phyloP scores from a whole-genome alignment of 768 basidiomycete species.

The Suillus brevipes region DNA sequence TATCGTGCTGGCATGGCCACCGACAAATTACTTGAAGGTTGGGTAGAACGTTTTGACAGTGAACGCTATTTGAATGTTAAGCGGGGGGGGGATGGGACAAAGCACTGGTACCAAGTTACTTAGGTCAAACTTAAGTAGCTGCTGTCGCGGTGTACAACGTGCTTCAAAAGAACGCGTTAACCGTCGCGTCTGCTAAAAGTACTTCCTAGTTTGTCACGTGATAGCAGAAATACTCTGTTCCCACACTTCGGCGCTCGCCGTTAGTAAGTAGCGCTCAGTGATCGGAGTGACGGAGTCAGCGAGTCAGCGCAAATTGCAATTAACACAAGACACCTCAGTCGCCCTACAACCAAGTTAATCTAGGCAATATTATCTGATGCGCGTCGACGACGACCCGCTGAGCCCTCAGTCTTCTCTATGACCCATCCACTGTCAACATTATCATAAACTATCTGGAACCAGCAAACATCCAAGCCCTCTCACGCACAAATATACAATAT shows the following conservation, averaged over 20 bases:
- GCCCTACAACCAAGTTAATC: too few species aligned
- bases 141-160: neutral
- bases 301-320: too few species aligned
- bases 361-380: neutral
- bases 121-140: neutral
- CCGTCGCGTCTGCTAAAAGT: too few species aligned
- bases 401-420: neutral
- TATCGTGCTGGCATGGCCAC: conserved; percentile 18
- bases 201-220: neutral
- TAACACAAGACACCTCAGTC: too few species aligned
- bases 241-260: too few species aligned
- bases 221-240: neutral
- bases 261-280: too few species aligned
- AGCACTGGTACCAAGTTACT: neutral
- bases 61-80: neutral
- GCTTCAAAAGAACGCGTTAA: too few species aligned
- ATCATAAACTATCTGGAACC: neutral
- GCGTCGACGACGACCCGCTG: neutral
- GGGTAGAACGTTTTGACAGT: neutral
- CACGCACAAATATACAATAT: neutral
- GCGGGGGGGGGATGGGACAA: neutral
- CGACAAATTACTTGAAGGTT: neutral
- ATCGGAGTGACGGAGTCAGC: too few species aligned
- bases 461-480: neutral
- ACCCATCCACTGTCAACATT: neutral